Evolutionary conservation across 169 alveolate species (phyloP).

Genomic region (Eimeria acervulina): DNA sequence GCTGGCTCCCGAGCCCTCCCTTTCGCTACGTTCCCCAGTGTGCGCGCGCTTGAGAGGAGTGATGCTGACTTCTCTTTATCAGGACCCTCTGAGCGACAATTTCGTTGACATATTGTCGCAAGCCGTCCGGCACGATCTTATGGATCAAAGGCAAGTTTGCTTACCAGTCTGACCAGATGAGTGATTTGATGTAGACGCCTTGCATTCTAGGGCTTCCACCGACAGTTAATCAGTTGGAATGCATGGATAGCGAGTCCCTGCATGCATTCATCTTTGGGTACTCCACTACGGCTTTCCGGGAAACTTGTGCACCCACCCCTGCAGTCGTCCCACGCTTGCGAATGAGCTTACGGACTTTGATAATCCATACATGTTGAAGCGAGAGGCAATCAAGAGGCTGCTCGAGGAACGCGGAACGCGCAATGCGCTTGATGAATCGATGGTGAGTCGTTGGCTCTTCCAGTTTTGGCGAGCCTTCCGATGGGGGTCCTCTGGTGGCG

Average conservation of each 20-base stretch:
- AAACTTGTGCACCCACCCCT: background rate
- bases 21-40: background rate
- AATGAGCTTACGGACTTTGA: constrained; percentile 85
- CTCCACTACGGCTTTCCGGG: background rate
- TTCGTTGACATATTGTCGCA: constrained; percentile 79
- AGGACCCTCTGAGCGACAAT: constrained; percentile 71
- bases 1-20: background rate
- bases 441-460: constrained; percentile 53
- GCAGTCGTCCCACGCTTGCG: constrained; percentile 85
- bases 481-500: background rate
- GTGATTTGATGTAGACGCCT: background rate
- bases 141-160: constrained; percentile 80
- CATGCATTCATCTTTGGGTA: background rate
- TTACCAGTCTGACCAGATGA: background rate
- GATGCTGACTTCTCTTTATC: background rate
- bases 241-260: background rate
- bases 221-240: background rate
- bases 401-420: constrained; percentile 82
- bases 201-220: background rate
- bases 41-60: background rate
- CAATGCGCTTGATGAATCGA: constrained; percentile 83
- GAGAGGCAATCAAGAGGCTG: constrained; percentile 80
- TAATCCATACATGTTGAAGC: constrained; percentile 85
- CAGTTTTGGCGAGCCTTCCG: background rate
- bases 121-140: constrained; percentile 82